Evolutionary conservation across 306 rosid genomes (phyloP).

Genomic region (Ochetophila trinervis): DNA sequence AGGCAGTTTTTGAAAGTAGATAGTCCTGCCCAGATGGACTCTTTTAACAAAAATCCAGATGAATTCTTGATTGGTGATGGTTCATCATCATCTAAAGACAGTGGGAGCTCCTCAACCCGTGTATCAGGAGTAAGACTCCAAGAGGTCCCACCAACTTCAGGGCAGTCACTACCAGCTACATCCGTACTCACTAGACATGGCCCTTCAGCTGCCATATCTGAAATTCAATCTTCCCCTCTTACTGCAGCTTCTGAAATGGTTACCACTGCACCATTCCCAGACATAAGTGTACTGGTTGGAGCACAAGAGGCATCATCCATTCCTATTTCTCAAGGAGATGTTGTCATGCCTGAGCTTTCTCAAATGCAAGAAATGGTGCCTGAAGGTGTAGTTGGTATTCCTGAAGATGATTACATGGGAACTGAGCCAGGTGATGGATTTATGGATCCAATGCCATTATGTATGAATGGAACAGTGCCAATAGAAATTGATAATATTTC

Average conservation of each 20-base stretch:
- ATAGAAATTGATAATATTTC: constrained; percentile 54
- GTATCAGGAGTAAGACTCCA: constrained; percentile 73
- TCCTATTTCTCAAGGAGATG: constrained; percentile 47
- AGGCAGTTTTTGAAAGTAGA: constrained; percentile 74
- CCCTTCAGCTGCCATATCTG: constrained; percentile 42
- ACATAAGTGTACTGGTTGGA: constrained; percentile 41
- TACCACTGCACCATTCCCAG: constrained; percentile 33
- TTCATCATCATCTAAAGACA: constrained; percentile 52
- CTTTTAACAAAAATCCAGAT: constrained; percentile 44
- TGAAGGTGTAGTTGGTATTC: constrained; percentile 42
- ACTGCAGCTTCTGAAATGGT: constrained; percentile 46
- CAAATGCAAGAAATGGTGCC: constrained; percentile 49
- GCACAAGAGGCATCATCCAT: constrained; percentile 39
- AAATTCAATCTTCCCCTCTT: constrained; percentile 45
- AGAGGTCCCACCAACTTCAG: constrained; percentile 64
- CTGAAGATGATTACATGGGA: constrained; percentile 43
- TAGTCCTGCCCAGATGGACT: constrained; percentile 49
- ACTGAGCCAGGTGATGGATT: constrained; percentile 44
- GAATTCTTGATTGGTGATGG: constrained; percentile 55
- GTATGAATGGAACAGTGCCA: constrained; percentile 41
- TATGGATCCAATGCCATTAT: constrained; percentile 47
- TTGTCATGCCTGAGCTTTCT: constrained; percentile 64
- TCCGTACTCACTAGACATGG: constrained; percentile 31
- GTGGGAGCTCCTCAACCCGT: constrained; percentile 57
- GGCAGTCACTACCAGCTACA: constrained; percentile 41